Base-by-base conservation (phyloP, 2,329 filamentous ascomycete genomes). In the Graphilbum sp. region DNA sequence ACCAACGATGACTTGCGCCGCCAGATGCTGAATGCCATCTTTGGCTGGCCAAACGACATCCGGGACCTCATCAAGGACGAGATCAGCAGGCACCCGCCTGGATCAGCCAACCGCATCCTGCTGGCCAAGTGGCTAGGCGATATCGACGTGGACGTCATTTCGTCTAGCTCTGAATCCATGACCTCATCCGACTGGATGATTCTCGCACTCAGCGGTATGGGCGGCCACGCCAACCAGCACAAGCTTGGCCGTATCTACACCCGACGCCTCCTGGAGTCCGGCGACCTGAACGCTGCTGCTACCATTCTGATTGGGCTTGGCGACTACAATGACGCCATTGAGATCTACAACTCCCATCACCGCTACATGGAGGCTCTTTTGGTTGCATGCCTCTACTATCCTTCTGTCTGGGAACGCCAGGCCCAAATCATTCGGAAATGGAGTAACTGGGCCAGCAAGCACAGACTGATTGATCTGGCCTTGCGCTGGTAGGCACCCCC, bases 111-210 rank as follows among this genome's bases (percentile, higher is more conserved):
- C 44, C 75, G 81, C 12, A 82, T 96, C 37, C 67, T 96, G 30
- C 68, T 98, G 5, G 71, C 84, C 2, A 93, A 92, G 56, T 98
- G 90, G 90, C 70, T 98, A 0, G 86, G 87, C 13, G 82, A 94
- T 44, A 74, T 84, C 29, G 77, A 85, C 42, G 70, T 79, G 1
- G 85, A 94, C 49, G 69, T 85, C 31, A 82, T 94, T 71, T 70
- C 76, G 11, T 75, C 82, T 3, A 82, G 75, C 32, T 80, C 85
- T 0, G 76, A 88, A 47, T 79, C 83, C n/a, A 87, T 90, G 70
- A 88, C 85, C 10, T 85, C 82, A 3, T 83, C 84, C 0, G 90
- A 96, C 57, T 98, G 90, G 90, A 95, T 98, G 85, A 62, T 96
- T 41, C 63, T 98, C 27, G 88, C 90, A 11, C 60, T 98, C 37